phyloP scores from a whole-genome alignment of 148 eudicot genomes.

The Persicaria maculosa region DNA sequence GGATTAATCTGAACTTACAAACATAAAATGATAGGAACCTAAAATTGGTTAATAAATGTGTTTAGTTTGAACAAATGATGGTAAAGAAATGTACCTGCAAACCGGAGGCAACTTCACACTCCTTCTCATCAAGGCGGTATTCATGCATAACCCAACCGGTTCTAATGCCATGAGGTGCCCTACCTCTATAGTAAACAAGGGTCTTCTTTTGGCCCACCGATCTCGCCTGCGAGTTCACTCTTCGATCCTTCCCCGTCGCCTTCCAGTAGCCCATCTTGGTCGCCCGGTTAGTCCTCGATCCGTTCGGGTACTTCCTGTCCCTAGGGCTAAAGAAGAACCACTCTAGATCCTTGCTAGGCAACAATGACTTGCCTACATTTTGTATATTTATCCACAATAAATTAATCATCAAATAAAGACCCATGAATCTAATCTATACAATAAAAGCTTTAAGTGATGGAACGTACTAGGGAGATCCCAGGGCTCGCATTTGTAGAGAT shows the following conservation, averaged over 20 bases:
- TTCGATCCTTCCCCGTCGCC: constrained; percentile 58
- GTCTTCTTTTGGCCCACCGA: constrained; percentile 63
- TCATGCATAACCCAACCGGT: constrained; percentile 73
- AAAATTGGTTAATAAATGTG: neutral
- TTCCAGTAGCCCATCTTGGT: constrained; percentile 64
- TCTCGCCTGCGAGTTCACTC: constrained; percentile 37
- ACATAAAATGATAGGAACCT: neutral
- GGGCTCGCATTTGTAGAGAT: constrained; percentile 44
- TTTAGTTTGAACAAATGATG: neutral
- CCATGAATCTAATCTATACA: neutral
- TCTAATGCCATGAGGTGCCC: constrained; percentile 61
- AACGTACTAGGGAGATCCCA: constrained; percentile 39
- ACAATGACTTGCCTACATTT: constrained; percentile 42
- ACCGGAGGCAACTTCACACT: constrained; percentile 23
- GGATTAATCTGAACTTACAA: neutral
- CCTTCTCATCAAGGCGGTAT: constrained; percentile 44
- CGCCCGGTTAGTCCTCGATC: constrained; percentile 65
- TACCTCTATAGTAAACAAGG: constrained; percentile 53
- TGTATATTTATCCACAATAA: neutral
- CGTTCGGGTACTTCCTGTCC: constrained; percentile 65
- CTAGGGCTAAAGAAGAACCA: constrained; percentile 66
- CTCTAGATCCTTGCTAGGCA: constrained; percentile 64
- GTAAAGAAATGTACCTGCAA: constrained; percentile 24
- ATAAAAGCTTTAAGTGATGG: no score
- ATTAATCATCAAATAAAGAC: neutral